A percentile compares a stretch with the other conserved stretches of the same genome.
Evolutionary conservation across 1,139 yeast genomes (phyloP).

Genomic region (Tardiomyces depauwii): DNA sequence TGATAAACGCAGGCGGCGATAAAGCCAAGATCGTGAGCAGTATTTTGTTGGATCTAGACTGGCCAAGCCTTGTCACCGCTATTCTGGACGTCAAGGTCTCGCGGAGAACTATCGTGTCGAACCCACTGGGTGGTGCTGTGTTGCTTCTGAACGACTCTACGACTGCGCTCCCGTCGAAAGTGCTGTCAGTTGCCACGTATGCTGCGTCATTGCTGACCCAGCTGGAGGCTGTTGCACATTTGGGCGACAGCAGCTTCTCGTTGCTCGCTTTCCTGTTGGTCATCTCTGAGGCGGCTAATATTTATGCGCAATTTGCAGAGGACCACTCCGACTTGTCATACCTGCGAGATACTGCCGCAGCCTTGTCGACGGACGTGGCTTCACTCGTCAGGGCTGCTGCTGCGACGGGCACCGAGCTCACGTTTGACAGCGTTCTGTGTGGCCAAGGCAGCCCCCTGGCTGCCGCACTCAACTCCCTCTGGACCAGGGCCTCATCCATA

Average conservation of each 20-base stretch:
- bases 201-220: background rate
- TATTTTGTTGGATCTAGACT: background rate
- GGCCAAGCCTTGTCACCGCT: background rate
- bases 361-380: background rate
- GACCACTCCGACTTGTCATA: background rate
- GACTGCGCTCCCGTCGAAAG: background rate
- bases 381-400: background rate
- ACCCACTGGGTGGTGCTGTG: background rate
- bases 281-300: background rate
- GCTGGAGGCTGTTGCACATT: background rate
- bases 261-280: background rate
- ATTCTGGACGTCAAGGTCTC: background rate
- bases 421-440: background rate
- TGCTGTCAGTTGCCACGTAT: background rate
- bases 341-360: background rate
- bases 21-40: background rate
- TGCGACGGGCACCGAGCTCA: background rate
- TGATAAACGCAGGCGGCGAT: no score
- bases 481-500: background rate
- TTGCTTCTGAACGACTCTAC: background rate
- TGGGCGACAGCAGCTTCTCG: background rate
- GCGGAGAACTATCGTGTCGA: background rate
- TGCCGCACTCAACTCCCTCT: background rate
- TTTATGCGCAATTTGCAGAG: background rate
- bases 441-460: background rate